Evolutionary conservation across 192 early-diverging fungal species (phyloP), one percentile per base, ranked within the genome.

Genomic region (Backusella sp.): DNA sequence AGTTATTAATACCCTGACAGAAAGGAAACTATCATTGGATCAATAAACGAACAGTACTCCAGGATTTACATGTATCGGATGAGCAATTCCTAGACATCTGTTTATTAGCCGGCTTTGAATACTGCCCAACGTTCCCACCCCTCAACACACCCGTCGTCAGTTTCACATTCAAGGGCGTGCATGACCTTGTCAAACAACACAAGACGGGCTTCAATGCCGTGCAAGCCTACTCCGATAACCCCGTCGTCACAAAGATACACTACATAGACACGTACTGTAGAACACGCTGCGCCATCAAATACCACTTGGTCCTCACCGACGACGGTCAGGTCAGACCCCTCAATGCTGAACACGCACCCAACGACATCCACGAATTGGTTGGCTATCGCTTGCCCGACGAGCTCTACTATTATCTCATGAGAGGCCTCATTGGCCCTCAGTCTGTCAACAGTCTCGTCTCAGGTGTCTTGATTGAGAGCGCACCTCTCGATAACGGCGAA

Each of bases 401-500:
- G 32, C 80, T 90, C 9, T 94, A 95, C 66, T 91, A 89, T 73
- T 90, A 90, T 73, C 77, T 95, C 28, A 88, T 88, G 9, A 88
- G 82, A 23, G 91, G 94, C 26, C 65, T 91, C 15, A 79, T 95
- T 26, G 86, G 88, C 9, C 89, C 91, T 59, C 89, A 86, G 72
- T 83, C 82, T n/a, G 79, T 93, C 78, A 92, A 90, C 73, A 88
- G 86, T 39, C 79, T 95, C 4, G 88, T 89, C 8, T 89, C 87
- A 1, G 91, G 92, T 6, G 78, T 87, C 23, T 85, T 90, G 74
- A 86, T 88, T 19, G 94, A 94, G 79, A 91, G 85, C 28, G 79
- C 93, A 52, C 94, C 94, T 8, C 74, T 92, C 4, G 91, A 92
- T 82, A 94, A 93, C 77, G 94, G 94, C n/a, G 94, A 95, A 83